Percentiles rank a stretch among this genome's conserved stretches.
Evolutionary conservation across 768 basidiomycete genomes (phyloP).

Genomic region (Leucosporidium scottii): DNA sequence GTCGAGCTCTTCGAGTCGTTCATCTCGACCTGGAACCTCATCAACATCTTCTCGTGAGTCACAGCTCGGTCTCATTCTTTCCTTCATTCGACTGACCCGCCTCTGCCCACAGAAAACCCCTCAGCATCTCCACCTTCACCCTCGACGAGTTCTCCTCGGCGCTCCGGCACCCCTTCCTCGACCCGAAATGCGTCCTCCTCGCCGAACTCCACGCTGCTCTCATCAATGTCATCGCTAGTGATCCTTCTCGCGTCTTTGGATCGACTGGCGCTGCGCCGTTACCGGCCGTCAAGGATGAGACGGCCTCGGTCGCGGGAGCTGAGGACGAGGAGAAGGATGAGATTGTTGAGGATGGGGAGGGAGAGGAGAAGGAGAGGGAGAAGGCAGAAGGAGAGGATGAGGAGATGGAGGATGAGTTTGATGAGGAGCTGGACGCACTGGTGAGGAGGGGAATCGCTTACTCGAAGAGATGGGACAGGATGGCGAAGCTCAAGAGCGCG

Average conservation of each 20-base stretch:
- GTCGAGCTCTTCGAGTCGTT: constrained; percentile 65
- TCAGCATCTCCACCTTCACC: constrained; percentile 78
- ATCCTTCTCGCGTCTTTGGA: constrained; percentile 46
- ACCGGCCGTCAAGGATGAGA: neutral
- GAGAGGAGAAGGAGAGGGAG: neutral
- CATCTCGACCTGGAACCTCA: constrained; percentile 86
- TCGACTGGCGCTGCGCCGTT: constrained; percentile 10
- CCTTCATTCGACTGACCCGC: neutral
- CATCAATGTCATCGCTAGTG: constrained; percentile 75
- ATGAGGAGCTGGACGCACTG: constrained; percentile 23
- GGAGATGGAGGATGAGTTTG: constrained; percentile 12
- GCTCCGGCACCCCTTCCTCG: constrained; percentile 63
- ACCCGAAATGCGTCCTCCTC: constrained; percentile 67
- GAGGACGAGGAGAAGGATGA: constrained; percentile 9
- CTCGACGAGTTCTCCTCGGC: constrained; percentile 89
- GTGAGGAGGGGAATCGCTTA: constrained; percentile 31
- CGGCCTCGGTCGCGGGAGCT: neutral
- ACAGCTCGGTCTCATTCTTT: constrained; percentile 1
- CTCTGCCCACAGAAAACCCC: constrained; percentile 58
- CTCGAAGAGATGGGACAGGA: constrained; percentile 36
- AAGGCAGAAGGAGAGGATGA: constrained; percentile 2
- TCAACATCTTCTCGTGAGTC: constrained; percentile 83
- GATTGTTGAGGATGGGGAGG: neutral
- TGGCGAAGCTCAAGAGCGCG: constrained; percentile 31
- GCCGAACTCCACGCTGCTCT: constrained; percentile 83